These are phyloP conservation scores for Mycena olivaceomarginata DNA, from an alignment of 768 basidiomycete genomes.

Conservation along the genomic window DNA sequence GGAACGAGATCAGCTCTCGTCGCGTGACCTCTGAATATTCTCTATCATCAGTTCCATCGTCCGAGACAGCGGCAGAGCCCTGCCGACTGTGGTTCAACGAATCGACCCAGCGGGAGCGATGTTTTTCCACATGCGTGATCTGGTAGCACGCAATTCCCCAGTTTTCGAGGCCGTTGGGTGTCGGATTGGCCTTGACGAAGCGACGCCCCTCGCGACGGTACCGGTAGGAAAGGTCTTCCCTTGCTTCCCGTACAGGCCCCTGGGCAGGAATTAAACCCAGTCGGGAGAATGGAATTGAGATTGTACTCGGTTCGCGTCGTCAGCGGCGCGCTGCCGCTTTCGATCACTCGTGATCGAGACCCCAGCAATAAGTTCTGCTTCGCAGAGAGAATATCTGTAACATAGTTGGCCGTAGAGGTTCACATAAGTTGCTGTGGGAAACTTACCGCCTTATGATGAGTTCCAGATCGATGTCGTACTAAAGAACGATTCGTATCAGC, in stretches of 20 bases:
- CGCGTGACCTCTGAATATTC: constrained; percentile 36
- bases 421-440: not conserved
- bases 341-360: constrained; percentile 41
- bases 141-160: constrained; percentile 44
- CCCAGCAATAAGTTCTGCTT: constrained; percentile 42
- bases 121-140: constrained; percentile 26
- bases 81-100: constrained; percentile 40
- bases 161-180: constrained; percentile 7
- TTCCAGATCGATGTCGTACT: constrained; percentile 44
- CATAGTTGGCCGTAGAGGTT: no score
- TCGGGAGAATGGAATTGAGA: not conserved
- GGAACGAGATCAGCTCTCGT: constrained; percentile 41
- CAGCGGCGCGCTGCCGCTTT: constrained; percentile 33
- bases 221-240: constrained; percentile 12
- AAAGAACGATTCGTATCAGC: not conserved
- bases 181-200: constrained; percentile 40
- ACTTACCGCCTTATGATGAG: constrained; percentile 40
- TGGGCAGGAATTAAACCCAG: not conserved
- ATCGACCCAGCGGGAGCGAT: constrained; percentile 33
- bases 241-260: constrained; percentile 44
- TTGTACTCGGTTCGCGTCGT: constrained; percentile 41
- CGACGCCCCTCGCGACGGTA: constrained; percentile 30
- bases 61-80: constrained; percentile 33
- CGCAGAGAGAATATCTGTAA: constrained; percentile 36
- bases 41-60: constrained; percentile 37